Evolutionary conservation across 108 stramenopile genomes (phyloP).

Genomic region (Seminavis robusta): DNA sequence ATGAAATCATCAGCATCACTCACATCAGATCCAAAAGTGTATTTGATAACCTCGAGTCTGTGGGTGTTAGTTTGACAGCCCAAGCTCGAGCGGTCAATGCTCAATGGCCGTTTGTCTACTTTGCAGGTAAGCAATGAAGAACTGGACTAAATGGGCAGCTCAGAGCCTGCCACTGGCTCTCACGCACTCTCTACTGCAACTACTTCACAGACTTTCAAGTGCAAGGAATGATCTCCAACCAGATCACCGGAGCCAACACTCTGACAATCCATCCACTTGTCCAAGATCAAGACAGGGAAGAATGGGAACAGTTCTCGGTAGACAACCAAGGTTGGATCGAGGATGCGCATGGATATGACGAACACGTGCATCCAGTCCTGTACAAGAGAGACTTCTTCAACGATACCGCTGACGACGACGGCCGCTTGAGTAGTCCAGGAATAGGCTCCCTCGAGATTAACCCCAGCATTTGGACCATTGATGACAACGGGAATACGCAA

Average conservation of each 20-base stretch:
- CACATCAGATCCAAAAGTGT: too few relatives aligned
- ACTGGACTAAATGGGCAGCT: too few relatives aligned
- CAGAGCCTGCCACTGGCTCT: neutral
- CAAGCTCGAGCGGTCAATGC: too few relatives aligned
- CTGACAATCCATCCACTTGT: neutral
- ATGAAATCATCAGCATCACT: too few relatives aligned
- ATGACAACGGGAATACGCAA: neutral
- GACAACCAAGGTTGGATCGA: neutral
- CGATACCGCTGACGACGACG: neutral
- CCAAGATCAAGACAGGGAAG: neutral
- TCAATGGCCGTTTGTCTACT: too few relatives aligned
- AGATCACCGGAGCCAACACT: neutral
- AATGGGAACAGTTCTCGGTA: neutral
- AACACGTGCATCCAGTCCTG: too few relatives aligned
- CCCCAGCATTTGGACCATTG: neutral
- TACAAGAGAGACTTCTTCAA: neutral
- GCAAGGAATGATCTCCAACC: neutral
- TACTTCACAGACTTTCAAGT: neutral
- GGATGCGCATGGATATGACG: too few relatives aligned
- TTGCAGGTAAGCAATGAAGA: too few relatives aligned
- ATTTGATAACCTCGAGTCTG: too few relatives aligned
- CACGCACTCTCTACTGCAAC: neutral
- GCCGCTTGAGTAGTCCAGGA: neutral
- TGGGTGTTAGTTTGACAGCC: too few relatives aligned
- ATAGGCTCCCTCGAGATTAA: neutral